Conservation (phyloP, 1,139 yeast species). For the Pichia kudriavzevii region DNA sequence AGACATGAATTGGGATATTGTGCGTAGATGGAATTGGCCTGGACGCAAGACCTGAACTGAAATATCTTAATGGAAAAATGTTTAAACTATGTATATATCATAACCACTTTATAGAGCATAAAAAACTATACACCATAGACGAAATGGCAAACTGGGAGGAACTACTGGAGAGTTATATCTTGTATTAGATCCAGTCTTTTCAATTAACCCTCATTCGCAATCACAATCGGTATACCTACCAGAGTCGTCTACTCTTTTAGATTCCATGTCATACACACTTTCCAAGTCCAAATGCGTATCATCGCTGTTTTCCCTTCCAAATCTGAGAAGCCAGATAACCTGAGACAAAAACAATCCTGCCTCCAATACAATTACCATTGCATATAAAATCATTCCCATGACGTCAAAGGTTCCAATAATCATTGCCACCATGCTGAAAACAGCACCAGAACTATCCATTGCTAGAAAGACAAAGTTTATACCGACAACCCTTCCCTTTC, state of each 20-base stretch:
- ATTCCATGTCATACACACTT: no score
- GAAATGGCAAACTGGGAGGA: no score
- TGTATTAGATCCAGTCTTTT: no score
- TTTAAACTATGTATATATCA: no score
- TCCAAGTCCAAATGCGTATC: neutral
- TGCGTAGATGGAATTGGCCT: conserved; percentile 27
- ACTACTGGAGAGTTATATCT: no score
- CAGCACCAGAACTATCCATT: conserved; percentile 47
- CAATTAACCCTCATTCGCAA: no score
- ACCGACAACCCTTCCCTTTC: conserved; percentile 67
- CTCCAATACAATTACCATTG: conserved; percentile 43
- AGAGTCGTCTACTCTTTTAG: no score
- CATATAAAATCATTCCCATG: conserved; percentile 47
- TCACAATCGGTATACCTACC: no score
- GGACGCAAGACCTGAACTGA: no score
- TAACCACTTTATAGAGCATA: no score
- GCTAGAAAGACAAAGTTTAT: conserved; percentile 45
- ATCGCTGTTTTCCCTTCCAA: conserved; percentile 16
- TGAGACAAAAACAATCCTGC: conserved; percentile 44
- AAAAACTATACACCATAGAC: no score
- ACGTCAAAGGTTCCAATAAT: conserved; percentile 42
- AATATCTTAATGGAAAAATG: no score
- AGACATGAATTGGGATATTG: conserved; percentile 24
- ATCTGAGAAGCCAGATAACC: conserved; percentile 39
- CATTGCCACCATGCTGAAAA: conserved; percentile 44